Evolutionary conservation across 805 yeast genomes (phyloP).

Genomic region (Torulaspora delbrueckii): DNA sequence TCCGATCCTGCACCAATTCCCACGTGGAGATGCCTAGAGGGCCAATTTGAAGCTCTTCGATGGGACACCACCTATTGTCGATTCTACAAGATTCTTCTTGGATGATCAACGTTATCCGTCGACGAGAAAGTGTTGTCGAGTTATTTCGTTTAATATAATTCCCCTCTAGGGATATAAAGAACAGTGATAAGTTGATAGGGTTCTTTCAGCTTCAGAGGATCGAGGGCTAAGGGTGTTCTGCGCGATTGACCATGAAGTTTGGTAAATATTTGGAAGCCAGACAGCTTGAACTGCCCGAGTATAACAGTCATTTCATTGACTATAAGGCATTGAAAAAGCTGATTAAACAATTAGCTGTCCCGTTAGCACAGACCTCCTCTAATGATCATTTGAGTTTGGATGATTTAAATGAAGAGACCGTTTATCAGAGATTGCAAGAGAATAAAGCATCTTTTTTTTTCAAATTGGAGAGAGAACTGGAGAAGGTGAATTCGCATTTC

Average conservation of each 20-base stretch:
- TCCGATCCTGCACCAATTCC: background rate
- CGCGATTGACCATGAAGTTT: constrained; percentile 57
- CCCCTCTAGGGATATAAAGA: background rate
- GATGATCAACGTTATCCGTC: background rate
- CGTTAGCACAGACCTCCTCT: constrained; percentile 24
- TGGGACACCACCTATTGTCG: background rate
- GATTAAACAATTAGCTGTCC: constrained; percentile 70
- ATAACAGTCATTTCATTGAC: constrained; percentile 88
- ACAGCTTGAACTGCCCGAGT: constrained; percentile 92
- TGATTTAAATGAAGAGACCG: constrained; percentile 37
- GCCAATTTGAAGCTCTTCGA: background rate
- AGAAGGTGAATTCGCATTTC: constrained; percentile 90
- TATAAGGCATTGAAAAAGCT: constrained; percentile 90
- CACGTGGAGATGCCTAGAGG: constrained; percentile 2
- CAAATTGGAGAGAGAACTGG: constrained; percentile 88
- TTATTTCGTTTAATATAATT: background rate
- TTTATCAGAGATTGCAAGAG: constrained; percentile 64
- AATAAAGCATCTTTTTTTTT: constrained; percentile 86
- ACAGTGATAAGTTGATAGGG: background rate
- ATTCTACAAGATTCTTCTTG: background rate
- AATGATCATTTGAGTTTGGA: constrained; percentile 29
- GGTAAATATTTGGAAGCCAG: constrained; percentile 94
- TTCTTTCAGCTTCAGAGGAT: background rate
- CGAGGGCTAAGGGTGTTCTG: background rate
- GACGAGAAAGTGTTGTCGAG: background rate